Percentiles rank a stretch among this genome's conserved stretches.
phyloP scores from a whole-genome alignment of 2,329 filamentous ascomycete species.

The Cadophora gregata region DNA sequence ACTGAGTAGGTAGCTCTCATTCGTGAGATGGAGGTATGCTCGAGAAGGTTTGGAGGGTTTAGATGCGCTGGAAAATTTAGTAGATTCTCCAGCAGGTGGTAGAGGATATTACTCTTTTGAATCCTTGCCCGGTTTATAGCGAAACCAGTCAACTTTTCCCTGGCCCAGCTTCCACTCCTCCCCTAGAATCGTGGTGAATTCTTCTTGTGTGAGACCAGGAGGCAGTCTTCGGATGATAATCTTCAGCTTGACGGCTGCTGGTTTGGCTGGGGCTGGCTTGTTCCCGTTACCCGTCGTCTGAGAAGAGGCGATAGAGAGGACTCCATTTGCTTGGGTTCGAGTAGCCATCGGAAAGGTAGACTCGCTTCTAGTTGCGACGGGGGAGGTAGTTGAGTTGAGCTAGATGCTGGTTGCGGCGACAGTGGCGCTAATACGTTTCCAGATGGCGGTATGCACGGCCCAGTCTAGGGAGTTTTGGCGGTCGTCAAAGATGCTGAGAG shows the following conservation, averaged over 20 bases:
- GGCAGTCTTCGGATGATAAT: constrained; percentile 84
- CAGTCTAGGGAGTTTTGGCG: not conserved
- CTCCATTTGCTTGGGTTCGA: constrained; percentile 54
- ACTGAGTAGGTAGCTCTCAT: constrained; percentile 67
- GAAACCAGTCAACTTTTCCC: constrained; percentile 85
- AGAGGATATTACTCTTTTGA: constrained; percentile 73
- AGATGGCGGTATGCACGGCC: not conserved
- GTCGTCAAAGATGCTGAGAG: not conserved
- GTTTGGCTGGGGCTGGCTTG: constrained; percentile 52
- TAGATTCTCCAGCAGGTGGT: constrained; percentile 7
- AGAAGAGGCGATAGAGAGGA: constrained; percentile 56
- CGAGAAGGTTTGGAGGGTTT: constrained; percentile 83
- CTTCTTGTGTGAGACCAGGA: constrained; percentile 79
- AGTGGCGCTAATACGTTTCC: not conserved
- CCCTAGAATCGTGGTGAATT: constrained; percentile 76
- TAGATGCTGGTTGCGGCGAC: not conserved
- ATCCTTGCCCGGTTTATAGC: constrained; percentile 75
- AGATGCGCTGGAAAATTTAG: constrained; percentile 62
- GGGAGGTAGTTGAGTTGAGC: not conserved
- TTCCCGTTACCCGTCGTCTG: constrained; percentile 51
- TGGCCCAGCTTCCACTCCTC: constrained; percentile 81
- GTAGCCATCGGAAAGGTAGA: constrained; percentile 12
- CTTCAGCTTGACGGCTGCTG: constrained; percentile 70
- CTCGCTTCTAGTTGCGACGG: not conserved
- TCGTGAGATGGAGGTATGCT: constrained; percentile 83